Evolutionary conservation across 345 rosid species (phyloP).

Genomic region (Cochlearia excelsa): DNA sequence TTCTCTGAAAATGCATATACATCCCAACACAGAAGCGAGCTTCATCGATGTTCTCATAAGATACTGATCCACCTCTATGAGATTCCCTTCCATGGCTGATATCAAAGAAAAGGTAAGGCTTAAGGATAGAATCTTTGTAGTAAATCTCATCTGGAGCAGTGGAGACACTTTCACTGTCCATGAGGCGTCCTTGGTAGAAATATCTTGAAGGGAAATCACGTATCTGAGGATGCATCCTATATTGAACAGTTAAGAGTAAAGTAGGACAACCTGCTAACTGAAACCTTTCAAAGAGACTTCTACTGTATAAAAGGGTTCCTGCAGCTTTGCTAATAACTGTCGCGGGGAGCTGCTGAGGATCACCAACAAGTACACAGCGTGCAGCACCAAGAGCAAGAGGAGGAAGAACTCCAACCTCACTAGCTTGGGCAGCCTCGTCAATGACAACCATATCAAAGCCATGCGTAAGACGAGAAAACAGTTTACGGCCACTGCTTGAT

Average conservation of each 20-base stretch:
- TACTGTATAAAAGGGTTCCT: conserved; percentile 87
- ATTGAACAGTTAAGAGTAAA: conserved; percentile 89
- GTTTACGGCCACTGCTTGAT: conserved; percentile 96
- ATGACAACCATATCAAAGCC: conserved; percentile 99
- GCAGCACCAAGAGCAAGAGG: conserved; percentile 97
- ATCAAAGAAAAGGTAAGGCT: conserved; percentile 83
- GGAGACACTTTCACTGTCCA: conserved; percentile 80
- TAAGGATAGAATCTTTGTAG: conserved; percentile 81
- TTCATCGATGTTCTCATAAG: conserved; percentile 89
- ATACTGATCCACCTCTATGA: conserved; percentile 93
- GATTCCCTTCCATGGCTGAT: conserved; percentile 95
- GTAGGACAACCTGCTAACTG: conserved; percentile 98
- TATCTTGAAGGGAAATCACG: conserved; percentile 97
- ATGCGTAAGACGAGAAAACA: conserved; percentile 95
- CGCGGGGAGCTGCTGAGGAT: conserved; percentile 99
- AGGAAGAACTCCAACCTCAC: conserved; percentile 94
- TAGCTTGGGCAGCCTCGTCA: conserved; percentile 99
- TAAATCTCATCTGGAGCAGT: conserved; percentile 80
- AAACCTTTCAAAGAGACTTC: conserved; percentile 98
- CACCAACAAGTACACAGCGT: conserved; percentile 97
- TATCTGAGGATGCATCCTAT: conserved; percentile 96
- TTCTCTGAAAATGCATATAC: conserved; percentile 89
- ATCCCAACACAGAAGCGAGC: conserved; percentile 87
- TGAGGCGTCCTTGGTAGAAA: conserved; percentile 96
- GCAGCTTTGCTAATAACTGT: conserved; percentile 99